These are phyloP conservation scores for Neckera pumila DNA, from an alignment of 225 moss, liverwort and hornwort genomes.

Conservation along the genomic window DNA sequence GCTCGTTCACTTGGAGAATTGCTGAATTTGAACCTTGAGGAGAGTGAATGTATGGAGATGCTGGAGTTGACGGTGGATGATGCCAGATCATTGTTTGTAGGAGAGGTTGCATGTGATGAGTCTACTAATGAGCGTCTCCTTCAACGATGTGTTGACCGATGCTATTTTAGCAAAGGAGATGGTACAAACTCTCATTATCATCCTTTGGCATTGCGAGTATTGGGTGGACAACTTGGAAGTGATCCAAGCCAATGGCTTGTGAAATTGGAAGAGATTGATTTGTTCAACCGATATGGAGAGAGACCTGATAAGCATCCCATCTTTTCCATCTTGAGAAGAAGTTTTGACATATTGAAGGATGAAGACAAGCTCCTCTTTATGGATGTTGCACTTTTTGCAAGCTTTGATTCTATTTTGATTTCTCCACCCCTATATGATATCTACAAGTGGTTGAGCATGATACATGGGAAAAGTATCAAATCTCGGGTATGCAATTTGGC, in stretches of 20 bases:
- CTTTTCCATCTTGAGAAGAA: neutral
- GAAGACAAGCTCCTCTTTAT: neutral
- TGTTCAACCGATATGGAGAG: neutral
- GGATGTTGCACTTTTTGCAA: neutral
- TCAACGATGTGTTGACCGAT: neutral
- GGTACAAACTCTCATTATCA: neutral
- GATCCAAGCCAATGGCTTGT: neutral
- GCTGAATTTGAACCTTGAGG: neutral
- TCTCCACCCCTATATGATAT: too few species aligned
- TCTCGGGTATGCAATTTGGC: neutral
- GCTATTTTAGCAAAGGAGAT: neutral
- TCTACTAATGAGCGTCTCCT: too few species aligned
- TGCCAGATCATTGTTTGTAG: neutral
- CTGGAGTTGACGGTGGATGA: neutral
- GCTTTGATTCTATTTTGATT: rapidly evolving
- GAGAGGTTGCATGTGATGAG: neutral
- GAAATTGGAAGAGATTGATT: neutral
- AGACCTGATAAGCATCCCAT: neutral
- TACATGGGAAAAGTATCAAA: neutral
- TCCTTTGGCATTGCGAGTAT: neutral
- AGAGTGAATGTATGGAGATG: neutral
- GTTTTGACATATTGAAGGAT: neutral
- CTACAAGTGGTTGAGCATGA: neutral
- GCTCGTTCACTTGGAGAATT: neutral
- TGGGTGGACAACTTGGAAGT: neutral